Evolutionary conservation across 2,329 filamentous ascomycete genomes (phyloP).

Genomic region (Claviceps maximensis): DNA sequence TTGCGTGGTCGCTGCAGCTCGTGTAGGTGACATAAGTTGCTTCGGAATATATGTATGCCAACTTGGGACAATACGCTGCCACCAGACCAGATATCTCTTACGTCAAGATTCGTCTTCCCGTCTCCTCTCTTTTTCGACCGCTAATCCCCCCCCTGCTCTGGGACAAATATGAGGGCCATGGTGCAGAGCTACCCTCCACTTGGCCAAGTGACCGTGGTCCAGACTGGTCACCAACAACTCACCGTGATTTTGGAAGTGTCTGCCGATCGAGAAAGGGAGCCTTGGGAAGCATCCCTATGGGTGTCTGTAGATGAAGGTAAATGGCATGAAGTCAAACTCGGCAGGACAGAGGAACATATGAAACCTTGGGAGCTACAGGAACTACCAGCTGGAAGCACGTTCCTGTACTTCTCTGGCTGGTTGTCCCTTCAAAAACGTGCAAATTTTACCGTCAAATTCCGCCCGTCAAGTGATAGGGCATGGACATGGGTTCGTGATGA

Average conservation of each 20-base stretch:
- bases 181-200: slow-evolving; percentile 54
- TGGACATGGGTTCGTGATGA: slow-evolving; percentile 64
- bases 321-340: slow-evolving; percentile 39
- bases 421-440: slow-evolving; percentile 35
- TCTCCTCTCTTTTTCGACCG: too few relatives aligned
- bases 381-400: slow-evolving; percentile 11
- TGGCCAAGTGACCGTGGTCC: slow-evolving; percentile 56
- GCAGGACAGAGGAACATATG: slow-evolving; percentile 11
- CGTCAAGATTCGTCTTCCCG: background rate
- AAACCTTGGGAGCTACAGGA: slow-evolving; percentile 39
- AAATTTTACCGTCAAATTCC: slow-evolving; percentile 61
- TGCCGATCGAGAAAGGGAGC: slow-evolving; percentile 34
- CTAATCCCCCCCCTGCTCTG: background rate
- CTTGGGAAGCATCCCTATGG: slow-evolving; percentile 68
- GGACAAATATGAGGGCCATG: slow-evolving; percentile 20
- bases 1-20: background rate
- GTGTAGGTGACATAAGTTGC: background rate
- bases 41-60: background rate
- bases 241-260: slow-evolving; percentile 58
- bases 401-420: slow-evolving; percentile 40
- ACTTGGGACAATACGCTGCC: background rate
- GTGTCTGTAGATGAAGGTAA: slow-evolving; percentile 43
- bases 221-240: slow-evolving; percentile 38
- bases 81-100: background rate
- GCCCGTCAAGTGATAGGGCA: slow-evolving; percentile 31